Evolutionary conservation across 1,139 yeast genomes (phyloP).

Genomic region (Meyerozyma athensensis): DNA sequence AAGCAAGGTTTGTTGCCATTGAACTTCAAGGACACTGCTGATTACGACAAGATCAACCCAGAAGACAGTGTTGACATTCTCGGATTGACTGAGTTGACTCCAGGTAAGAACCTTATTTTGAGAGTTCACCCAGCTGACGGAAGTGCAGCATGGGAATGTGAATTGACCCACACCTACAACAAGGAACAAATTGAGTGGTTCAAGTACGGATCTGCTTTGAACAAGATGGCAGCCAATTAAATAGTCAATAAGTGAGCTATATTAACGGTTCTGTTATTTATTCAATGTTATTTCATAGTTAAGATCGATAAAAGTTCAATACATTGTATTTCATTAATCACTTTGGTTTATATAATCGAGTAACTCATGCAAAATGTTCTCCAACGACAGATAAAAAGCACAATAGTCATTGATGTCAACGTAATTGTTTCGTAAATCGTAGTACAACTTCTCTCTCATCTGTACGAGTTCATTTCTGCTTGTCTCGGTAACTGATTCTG

Average conservation of each 20-base stretch:
- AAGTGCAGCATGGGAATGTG: constrained; percentile 72
- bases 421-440: constrained; percentile 40
- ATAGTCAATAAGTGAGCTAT: constrained; percentile 5
- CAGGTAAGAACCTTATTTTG: constrained; percentile 85
- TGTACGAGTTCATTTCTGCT: constrained; percentile 23
- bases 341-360: constrained; percentile 29
- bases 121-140: constrained; percentile 91
- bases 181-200: constrained; percentile 97
- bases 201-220: constrained; percentile 98
- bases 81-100: constrained; percentile 82
- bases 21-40: constrained; percentile 83
- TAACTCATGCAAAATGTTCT: constrained; percentile 36
- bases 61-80: constrained; percentile 84
- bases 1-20: constrained; percentile 69
- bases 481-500: constrained; percentile 2
- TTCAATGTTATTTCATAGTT: constrained; percentile 2
- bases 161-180: constrained; percentile 94
- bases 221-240: constrained; percentile 75
- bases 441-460: constrained; percentile 36
- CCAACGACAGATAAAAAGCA: constrained; percentile 41
- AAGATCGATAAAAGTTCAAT: not conserved
- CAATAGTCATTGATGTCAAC: constrained; percentile 45
- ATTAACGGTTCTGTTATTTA: constrained; percentile 4
- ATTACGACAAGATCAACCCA: constrained; percentile 91
- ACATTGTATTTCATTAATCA: not conserved